Conservation (phyloP, 139 green algal species). For the Auxenochlorella pyrenoidosa region DNA sequence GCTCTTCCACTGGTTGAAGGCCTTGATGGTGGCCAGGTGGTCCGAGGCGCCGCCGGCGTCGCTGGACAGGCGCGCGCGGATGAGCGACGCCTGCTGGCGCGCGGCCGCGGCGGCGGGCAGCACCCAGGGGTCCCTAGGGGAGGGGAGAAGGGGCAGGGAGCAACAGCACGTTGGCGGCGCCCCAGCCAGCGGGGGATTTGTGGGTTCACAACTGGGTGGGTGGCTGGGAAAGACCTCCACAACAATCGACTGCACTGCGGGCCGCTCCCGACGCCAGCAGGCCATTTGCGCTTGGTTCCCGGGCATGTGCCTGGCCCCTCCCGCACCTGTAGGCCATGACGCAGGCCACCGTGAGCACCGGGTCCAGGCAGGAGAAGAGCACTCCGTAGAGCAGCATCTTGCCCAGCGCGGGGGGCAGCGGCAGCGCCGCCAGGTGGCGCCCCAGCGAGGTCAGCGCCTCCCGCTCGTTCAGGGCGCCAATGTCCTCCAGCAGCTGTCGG, state of each 20-base stretch:
- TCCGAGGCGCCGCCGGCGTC: conserved; percentile 62
- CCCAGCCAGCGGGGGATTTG: no score
- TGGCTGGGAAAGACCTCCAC: no score
- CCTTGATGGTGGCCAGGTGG: conserved; percentile 70
- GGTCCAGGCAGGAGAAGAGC: conserved; percentile 82
- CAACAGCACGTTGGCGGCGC: no score
- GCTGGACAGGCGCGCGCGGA: conserved; percentile 42
- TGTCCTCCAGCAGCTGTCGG: conserved; percentile 65
- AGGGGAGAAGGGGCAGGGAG: neutral
- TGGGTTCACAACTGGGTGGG: no score
- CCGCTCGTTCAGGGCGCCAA: conserved; percentile 49
- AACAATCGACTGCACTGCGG: no score
- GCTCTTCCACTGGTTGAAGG: conserved; percentile 62
- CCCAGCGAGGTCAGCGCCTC: conserved; percentile 84
- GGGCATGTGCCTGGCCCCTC: no score
- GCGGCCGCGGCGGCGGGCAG: conserved; percentile 58
- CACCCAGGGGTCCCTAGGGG: conserved; percentile 70
- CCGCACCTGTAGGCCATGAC: conserved; percentile 71
- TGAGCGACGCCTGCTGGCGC: conserved; percentile 29
- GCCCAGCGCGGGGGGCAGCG: conserved; percentile 76
- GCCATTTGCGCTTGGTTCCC: no score
- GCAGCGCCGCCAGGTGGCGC: conserved; percentile 83
- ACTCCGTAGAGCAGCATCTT: conserved; percentile 90
- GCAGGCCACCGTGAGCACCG: conserved; percentile 83
- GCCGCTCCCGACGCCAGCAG: no score